These are phyloP conservation scores for Urostyla sp. DNA, from an alignment of 73 alveolate genomes.

Conservation along the genomic window DNA sequence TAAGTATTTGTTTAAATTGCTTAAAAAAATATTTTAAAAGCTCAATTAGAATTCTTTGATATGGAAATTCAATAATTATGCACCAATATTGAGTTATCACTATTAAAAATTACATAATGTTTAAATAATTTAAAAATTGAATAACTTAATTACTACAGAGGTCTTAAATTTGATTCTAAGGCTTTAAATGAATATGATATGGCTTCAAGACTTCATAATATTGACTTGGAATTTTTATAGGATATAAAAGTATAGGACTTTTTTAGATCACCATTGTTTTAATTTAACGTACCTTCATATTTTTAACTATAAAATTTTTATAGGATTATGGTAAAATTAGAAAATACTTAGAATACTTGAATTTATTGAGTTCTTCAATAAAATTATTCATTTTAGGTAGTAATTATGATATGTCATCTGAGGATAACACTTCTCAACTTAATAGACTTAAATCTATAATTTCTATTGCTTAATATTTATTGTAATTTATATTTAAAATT, in stretches of 20 bases:
- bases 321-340: neutral
- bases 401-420: neutral
- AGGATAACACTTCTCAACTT: neutral
- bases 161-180: neutral
- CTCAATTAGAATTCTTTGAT: neutral
- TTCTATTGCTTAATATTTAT: neutral
- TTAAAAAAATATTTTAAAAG: neutral
- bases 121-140: neutral
- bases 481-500: conserved; percentile 1
- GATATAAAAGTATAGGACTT: neutral
- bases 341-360: neutral
- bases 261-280: neutral
- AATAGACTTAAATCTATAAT: neutral
- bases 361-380: neutral
- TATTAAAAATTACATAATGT: neutral
- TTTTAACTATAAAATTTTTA: neutral
- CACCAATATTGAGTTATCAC: neutral
- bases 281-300: neutral
- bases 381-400: neutral
- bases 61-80: neutral
- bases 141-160: neutral
- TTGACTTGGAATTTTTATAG: conserved; percentile 6
- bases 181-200: neutral
- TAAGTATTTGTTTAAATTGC: neutral
- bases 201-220: neutral